A percentile compares a stretch with the other conserved stretches of the same genome.
These are phyloP conservation scores for Chara braunii DNA, from an alignment of 139 green algal species.

Conservation along the genomic window DNA sequence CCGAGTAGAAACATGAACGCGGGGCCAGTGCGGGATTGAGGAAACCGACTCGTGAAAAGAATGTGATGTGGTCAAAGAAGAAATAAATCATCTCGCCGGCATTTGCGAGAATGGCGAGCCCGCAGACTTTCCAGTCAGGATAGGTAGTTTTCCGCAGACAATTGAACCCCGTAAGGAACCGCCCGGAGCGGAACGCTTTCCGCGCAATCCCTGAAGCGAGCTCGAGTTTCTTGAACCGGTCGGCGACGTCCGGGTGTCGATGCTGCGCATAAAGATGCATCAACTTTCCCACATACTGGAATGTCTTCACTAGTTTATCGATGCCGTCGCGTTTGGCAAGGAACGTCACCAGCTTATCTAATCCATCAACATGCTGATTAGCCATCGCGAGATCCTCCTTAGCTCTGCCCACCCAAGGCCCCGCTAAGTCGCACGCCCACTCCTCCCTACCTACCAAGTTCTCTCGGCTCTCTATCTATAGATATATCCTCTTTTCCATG, in stretches of 20 bases:
- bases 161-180: slow-evolving; percentile 23
- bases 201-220: too few species aligned
- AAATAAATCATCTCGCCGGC: slow-evolving; percentile 35
- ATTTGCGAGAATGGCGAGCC: not conserved
- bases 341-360: slow-evolving; percentile 30
- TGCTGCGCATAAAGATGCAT: not conserved
- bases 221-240: too few species aligned
- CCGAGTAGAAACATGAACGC: slow-evolving; percentile 5
- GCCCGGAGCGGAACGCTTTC: slow-evolving; percentile 16
- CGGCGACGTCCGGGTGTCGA: too few species aligned
- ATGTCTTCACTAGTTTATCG: slow-evolving; percentile 37
- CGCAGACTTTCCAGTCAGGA: not conserved
- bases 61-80: slow-evolving; percentile 32
- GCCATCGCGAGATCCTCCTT: too few species aligned
- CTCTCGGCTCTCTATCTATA: too few species aligned
- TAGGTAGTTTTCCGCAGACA: not conserved
- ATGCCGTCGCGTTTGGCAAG: slow-evolving; percentile 30
- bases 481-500: too few species aligned
- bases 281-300: slow-evolving; percentile 34
- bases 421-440: too few species aligned
- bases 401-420: too few species aligned
- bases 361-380: too few species aligned
- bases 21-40: slow-evolving; percentile 2
- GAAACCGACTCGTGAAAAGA: slow-evolving; percentile 21
- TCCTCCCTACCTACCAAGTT: too few species aligned